phyloP scores from a whole-genome alignment of 768 basidiomycete species.

The Mycena filopes region DNA sequence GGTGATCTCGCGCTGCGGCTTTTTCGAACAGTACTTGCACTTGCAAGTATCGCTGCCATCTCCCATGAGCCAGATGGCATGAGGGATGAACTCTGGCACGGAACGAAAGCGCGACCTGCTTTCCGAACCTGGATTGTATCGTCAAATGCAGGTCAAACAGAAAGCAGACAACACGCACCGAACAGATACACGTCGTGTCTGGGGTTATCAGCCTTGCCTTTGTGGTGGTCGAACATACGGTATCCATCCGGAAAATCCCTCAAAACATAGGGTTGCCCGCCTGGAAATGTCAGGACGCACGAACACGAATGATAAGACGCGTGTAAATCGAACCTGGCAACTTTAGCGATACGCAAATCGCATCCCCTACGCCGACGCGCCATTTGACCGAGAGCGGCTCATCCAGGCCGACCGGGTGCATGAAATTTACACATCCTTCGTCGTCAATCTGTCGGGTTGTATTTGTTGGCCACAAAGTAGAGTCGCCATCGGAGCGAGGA shows the following conservation, averaged over 20 bases:
- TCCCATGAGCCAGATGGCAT: slow-evolving; percentile 81
- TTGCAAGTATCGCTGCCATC: slow-evolving; percentile 66
- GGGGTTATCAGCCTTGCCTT: slow-evolving; percentile 63
- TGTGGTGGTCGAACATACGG: slow-evolving; percentile 78
- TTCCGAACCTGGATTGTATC: slow-evolving; percentile 46
- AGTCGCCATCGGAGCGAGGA: slow-evolving; percentile 68
- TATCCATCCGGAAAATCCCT: slow-evolving; percentile 75
- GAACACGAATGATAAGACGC: not conserved
- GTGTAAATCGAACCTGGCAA: slow-evolving; percentile 51
- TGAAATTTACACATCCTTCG: slow-evolving; percentile 79
- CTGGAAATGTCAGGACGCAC: slow-evolving; percentile 42
- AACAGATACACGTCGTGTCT: slow-evolving; percentile 84
- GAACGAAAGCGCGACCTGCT: slow-evolving; percentile 73
- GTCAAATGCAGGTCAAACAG: not conserved
- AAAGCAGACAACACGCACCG: slow-evolving; percentile 53
- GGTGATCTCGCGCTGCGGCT: slow-evolving; percentile 76
- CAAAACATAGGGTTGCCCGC: slow-evolving; percentile 67
- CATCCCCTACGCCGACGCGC: slow-evolving; percentile 57
- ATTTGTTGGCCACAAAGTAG: slow-evolving; percentile 64
- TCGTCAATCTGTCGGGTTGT: slow-evolving; percentile 62
- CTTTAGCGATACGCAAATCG: slow-evolving; percentile 54
- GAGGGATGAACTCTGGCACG: slow-evolving; percentile 86
- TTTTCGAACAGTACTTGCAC: slow-evolving; percentile 83
- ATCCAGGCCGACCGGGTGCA: slow-evolving; percentile 63
- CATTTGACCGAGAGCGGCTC: slow-evolving; percentile 67